Conservation (phyloP, 371 early-diverging fungal species). For the Mortierella sp. region DNA sequence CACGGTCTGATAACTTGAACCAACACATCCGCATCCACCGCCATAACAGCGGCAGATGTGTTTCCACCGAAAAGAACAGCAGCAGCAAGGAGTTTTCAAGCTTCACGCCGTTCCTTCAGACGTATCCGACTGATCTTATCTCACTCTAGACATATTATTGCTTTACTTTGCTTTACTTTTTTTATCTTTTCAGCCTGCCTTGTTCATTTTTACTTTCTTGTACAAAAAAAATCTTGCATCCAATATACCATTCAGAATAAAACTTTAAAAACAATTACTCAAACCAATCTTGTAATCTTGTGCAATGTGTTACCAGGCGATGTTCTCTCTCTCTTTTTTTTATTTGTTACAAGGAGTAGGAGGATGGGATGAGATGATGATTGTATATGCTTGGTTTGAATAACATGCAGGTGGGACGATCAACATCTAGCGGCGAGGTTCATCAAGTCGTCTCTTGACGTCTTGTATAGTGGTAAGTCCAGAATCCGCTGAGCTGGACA, state of each 20-base stretch:
- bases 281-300: background rate
- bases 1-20: constrained; percentile 86
- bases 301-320: background rate
- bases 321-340: background rate
- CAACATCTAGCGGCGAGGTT: constrained; percentile 32
- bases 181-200: background rate
- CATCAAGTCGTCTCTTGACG: constrained; percentile 42
- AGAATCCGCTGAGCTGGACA: constrained; percentile 11
- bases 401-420: background rate
- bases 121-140: constrained; percentile 36
- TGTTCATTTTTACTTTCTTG: background rate
- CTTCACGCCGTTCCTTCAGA: constrained; percentile 46
- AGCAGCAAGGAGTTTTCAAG: constrained; percentile 33
- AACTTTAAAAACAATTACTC: background rate
- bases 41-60: constrained; percentile 10
- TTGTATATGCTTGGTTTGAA: background rate
- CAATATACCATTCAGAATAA: constrained; percentile 16
- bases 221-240: constrained; percentile 18
- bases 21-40: constrained; percentile 78
- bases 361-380: background rate
- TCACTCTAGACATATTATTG: constrained; percentile 24
- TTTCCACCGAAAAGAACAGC: constrained; percentile 20
- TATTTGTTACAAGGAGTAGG: background rate
- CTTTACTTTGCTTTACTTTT: constrained; percentile 1
- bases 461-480: constrained; percentile 36